phyloP scores from a whole-genome alignment of 1,284 basidiomycete species.

The Fomitiporia mediterranea region DNA sequence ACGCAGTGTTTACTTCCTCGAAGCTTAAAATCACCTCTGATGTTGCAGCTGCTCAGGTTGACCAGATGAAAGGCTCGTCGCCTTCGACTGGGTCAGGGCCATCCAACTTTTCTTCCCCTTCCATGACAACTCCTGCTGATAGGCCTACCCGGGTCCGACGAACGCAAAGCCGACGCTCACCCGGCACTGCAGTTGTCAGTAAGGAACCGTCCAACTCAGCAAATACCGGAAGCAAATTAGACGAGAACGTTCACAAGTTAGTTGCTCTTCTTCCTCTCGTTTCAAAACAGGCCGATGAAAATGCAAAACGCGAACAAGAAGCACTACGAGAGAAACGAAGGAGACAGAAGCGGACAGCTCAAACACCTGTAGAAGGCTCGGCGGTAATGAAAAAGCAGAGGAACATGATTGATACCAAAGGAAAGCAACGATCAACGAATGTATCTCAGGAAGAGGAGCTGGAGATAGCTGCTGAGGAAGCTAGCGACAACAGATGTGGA shows the following conservation, averaged over 20 bases:
- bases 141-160: not conserved
- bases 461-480: not conserved
- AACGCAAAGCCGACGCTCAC: not conserved
- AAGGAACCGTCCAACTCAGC: not conserved
- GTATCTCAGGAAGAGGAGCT: not conserved
- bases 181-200: not conserved
- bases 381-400: not conserved
- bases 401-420: not conserved
- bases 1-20: not conserved
- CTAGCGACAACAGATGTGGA: no score
- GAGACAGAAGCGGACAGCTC: conserved; percentile 1
- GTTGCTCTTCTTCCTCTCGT: conserved; percentile 3
- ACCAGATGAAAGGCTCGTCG: conserved; percentile 6
- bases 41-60: not conserved
- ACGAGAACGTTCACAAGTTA: conserved; percentile 1
- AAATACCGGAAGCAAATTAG: not conserved
- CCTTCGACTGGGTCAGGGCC: conserved; percentile 3
- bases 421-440: not conserved
- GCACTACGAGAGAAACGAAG: not conserved
- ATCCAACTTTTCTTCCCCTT: not conserved
- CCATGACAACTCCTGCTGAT: not conserved
- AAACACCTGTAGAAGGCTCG: not conserved
- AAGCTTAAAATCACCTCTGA: not conserved
- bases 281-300: conserved; percentile 9
- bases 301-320: conserved; percentile 5